Conservation (phyloP, 805 yeast genomes). For the Martiniozyma abietophila region DNA sequence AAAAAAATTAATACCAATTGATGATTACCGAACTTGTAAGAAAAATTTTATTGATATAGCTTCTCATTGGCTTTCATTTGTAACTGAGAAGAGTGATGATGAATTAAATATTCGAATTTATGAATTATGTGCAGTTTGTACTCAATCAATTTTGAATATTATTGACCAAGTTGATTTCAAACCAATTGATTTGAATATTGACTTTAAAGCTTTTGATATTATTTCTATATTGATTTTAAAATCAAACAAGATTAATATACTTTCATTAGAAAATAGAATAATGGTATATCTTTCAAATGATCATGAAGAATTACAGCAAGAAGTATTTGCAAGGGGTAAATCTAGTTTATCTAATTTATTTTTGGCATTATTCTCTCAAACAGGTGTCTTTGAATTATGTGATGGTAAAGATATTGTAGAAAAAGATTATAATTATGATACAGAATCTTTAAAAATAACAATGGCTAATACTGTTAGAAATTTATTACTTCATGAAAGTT, state of each 20-base stretch:
- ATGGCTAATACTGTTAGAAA: background rate
- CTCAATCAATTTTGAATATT: constrained; percentile 5
- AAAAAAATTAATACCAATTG: background rate
- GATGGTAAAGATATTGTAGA: constrained; percentile 2
- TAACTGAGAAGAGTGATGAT: background rate
- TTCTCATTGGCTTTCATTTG: background rate
- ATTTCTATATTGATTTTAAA: no score
- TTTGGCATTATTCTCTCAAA: constrained; percentile 5
- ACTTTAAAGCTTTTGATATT: no score
- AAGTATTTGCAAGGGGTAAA: constrained; percentile 5
- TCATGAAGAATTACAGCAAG: constrained; percentile 5
- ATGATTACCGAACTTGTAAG: background rate
- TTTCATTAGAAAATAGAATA: background rate
- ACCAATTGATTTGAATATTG: no score
- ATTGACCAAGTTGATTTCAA: constrained; percentile 2
- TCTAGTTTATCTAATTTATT: constrained; percentile 3
- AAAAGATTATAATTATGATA: background rate
- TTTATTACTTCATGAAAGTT: constrained; percentile 6
- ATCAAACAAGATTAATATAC: no score
- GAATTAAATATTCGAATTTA: background rate
- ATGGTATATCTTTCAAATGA: background rate
- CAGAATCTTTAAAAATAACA: background rate
- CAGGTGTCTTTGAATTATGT: background rate
- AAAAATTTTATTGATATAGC: background rate
- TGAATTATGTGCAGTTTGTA: constrained; percentile 1